phyloP scores from a whole-genome alignment of 192 early-diverging fungal genomes.

The Coemansia aciculifera region DNA sequence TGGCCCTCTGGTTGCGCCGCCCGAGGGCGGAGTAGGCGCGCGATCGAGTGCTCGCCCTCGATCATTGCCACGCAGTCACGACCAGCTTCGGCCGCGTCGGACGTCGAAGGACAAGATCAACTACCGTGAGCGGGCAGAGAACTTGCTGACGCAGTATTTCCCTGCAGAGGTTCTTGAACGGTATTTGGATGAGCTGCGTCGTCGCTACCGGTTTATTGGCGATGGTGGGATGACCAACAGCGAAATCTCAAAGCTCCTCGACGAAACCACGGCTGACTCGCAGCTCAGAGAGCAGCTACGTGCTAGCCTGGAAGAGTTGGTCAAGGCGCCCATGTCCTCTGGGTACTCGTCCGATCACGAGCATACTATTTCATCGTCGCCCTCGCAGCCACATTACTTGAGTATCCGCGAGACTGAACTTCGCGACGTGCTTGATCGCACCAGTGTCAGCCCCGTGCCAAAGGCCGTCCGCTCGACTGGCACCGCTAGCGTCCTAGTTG shows the following conservation, averaged over 20 bases:
- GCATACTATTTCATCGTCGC: conserved; percentile 24
- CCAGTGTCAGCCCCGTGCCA: conserved; percentile 49
- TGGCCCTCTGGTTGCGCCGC: conserved; percentile 47
- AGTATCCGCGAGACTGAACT: conserved; percentile 53
- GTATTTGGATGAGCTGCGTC: conserved; percentile 54
- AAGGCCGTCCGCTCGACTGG: conserved; percentile 24
- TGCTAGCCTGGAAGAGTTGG: conserved; percentile 46
- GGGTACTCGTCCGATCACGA: conserved; percentile 39
- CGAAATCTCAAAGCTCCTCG: conserved; percentile 42
- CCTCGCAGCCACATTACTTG: conserved; percentile 38
- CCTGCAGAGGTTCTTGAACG: conserved; percentile 34
- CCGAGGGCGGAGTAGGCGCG: conserved; percentile 20
- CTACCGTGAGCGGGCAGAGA: conserved; percentile 52
- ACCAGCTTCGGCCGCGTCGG: conserved; percentile 32
- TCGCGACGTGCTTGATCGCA: conserved; percentile 46
- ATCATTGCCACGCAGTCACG: conserved; percentile 23
- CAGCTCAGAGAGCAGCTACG: conserved; percentile 52
- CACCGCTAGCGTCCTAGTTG: conserved; percentile 31
- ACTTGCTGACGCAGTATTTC: conserved; percentile 52
- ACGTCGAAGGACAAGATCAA: conserved; percentile 39
- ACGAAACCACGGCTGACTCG: conserved; percentile 34
- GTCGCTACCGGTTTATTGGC: conserved; percentile 52
- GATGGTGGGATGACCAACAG: conserved; percentile 43
- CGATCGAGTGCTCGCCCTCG: conserved; percentile 21
- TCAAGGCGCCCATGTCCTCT: conserved; percentile 21